Conservation (phyloP, 768 basidiomycete genomes). For the Mycena olivaceomarginata region DNA sequence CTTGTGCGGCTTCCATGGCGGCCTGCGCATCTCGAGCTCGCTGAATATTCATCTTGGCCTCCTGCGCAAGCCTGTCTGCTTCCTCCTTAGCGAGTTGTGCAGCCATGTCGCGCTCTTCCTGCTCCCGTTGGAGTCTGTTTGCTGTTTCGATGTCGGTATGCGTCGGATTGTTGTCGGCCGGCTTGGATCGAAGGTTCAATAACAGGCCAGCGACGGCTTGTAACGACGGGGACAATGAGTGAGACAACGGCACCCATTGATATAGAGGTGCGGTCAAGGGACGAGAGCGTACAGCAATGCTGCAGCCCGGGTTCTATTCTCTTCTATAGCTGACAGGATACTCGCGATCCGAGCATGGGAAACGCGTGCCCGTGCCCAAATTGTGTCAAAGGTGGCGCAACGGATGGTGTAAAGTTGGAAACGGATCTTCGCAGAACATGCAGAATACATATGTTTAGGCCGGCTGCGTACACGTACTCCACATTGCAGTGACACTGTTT, state of each 20-base stretch:
- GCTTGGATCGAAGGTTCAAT: background rate
- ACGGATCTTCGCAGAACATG: conserved; percentile 16
- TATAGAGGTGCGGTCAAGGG: conserved; percentile 1
- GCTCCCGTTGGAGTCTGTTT: conserved; percentile 17
- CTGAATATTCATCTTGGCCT: conserved; percentile 15
- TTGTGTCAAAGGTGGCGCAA: background rate
- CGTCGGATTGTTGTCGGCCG: background rate
- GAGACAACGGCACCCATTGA: background rate
- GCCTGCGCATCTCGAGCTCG: conserved; percentile 15
- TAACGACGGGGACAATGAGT: background rate
- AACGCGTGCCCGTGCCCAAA: background rate
- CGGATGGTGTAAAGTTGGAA: conserved; percentile 12
- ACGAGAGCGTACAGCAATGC: conserved; percentile 4
- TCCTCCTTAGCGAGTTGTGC: conserved; percentile 13
- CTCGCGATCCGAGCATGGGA: too few relatives aligned
- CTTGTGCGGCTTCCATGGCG: conserved; percentile 25
- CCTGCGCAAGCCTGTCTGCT: conserved; percentile 5
- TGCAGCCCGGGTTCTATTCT: conserved; percentile 11
- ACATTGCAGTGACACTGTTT: too few relatives aligned
- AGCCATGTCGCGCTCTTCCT: conserved; percentile 21
- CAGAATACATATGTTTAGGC: background rate
- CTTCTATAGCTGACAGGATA: background rate
- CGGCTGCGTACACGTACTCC: too few relatives aligned
- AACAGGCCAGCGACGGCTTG: too few relatives aligned
- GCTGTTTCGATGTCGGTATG: conserved; percentile 16